Base-by-base conservation (phyloP, 1,284 basidiomycete species). In the Moesziomyces parantarcticus region DNA sequence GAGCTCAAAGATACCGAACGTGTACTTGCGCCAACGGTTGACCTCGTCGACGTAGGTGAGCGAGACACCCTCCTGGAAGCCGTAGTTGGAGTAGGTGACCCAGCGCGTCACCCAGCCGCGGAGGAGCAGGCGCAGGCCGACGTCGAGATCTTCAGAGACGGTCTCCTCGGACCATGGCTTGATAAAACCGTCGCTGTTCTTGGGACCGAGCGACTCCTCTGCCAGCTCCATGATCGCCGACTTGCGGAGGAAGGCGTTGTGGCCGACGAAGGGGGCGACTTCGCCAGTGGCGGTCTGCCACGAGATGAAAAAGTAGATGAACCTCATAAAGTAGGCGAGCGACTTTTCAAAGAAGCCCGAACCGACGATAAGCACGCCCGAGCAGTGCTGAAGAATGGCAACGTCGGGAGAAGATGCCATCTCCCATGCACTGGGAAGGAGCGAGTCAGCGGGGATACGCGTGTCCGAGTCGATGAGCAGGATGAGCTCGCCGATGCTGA, bases 201-300 rank as follows among this genome's bases (percentile, higher is more conserved):
- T 88, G 8, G 84, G 83, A 73, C 92, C 92, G 44, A 90, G 81
- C 68, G 91, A 91, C 26, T 87, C 72, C 48, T 63, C 32, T 9
- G 90, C 87, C 3, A 89, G 90, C 60, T 93, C 92, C 80, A 94
- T 92, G 9, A 93, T 85, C 2, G 92, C 92, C 6, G 88, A 88
- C 92, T 92, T 94, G 16, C 92, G 88, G 36, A 94, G 86, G 85
- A 93, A 93, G 2, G 92, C 92, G 64, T 94, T 93, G 84, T 94
- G 92, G 0, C 92, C 92, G 65, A 94, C 91, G 77, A 93, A 93
- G 1, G 92, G 92, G 0, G 92, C 84, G 1, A 76, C 29, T 44
- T 66, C 65, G 18, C 77, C 63, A 44, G 29, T 43, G 16, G 77
- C 56, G 4, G 76, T 90, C 25, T 88, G 85, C 72, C 88, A 86